Base-by-base conservation (phyloP, 176 grass and related monocot species). In the Tillandsia fasciculata region DNA sequence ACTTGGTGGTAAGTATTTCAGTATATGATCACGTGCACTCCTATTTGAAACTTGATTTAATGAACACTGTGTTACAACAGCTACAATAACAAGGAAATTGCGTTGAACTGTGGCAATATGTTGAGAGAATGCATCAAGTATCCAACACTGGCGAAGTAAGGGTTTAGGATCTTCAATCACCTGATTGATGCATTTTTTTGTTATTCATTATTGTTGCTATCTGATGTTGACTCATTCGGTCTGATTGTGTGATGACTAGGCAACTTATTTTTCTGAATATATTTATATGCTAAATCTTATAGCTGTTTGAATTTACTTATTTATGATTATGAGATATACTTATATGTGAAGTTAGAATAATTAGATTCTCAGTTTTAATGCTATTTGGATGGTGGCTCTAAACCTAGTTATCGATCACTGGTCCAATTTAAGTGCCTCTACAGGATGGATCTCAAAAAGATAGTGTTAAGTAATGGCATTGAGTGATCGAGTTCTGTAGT, bases 51-150 rank as follows among this genome's bases (percentile, higher is more conserved):
- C 12, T 65, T 83, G 10, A 68, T 65, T 79, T 20, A 65, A 61
- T 75, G 26, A 48, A 29, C 59, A 79, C 10, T 77, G 9, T 82
- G 17, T 52, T 82, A 26, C 66, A 66, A 51, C 85, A 99, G 95
- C 83, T 99, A 99, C 72, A 99, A 94, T 70, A 99, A 99, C 78
- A 79, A 92, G 76, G 95, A 99, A 73, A 76, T 99, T 88, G 89
- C 94, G 24, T 90, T 99, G 84, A 99, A 86, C 76, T 99, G 94
- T 78, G 94, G 94, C 69, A 99, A 88, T 76, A 99, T 99, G 87
- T 77, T 99, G 68, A 79, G 94, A 83, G 94, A 99, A 76, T 99
- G 94, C 74, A 93, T 93, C 69, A 99, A 99, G 64, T 92, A 93
- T 82, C 87, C 85, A 75, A 79, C 84, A 64, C 94, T 99, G 85